Conservation (phyloP, 2,329 filamentous ascomycete genomes). For the Talaromyces marneffei region DNA sequence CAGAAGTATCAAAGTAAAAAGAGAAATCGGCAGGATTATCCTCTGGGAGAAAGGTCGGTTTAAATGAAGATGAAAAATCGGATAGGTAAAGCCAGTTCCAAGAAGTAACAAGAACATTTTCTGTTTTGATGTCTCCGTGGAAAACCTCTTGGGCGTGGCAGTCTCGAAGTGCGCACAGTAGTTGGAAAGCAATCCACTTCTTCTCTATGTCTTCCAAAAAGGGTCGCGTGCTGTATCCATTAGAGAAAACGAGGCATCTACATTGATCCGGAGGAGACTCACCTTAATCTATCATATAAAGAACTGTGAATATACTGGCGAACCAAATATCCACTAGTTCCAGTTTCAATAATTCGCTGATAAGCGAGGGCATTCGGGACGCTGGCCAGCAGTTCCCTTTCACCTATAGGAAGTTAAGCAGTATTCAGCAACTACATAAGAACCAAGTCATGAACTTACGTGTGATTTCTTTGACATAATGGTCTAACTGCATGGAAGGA, state of each 20-base stretch:
- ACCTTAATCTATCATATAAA: conserved; percentile 83
- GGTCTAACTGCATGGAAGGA: conserved; percentile 68
- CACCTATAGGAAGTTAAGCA: conserved; percentile 49
- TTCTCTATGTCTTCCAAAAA: conserved; percentile 98
- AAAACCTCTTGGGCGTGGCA: conserved; percentile 85
- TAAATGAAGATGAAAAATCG: conserved; percentile 96
- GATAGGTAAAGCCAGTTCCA: conserved; percentile 99
- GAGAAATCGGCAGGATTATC: conserved; percentile 97
- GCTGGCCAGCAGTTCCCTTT: conserved; percentile 70
- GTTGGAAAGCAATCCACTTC: conserved; percentile 96
- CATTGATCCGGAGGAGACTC: conserved; percentile 7
- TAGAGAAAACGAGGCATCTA: conserved; percentile 17
- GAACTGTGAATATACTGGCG: conserved; percentile 95
- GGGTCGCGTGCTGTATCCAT: conserved; percentile 69
- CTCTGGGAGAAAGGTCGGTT: conserved; percentile 86
- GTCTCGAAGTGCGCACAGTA: conserved; percentile 85
- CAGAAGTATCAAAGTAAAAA: conserved; percentile 94
- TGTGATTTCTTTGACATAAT: conserved; percentile 70
- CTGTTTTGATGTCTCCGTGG: conserved; percentile 97
- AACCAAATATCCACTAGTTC: conserved; percentile 84
- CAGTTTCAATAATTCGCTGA: conserved; percentile 85
- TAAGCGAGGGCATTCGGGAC: conserved; percentile 89
- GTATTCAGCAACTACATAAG: conserved; percentile 7
- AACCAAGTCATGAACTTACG: conserved; percentile 46
- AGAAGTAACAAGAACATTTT: conserved; percentile 93